Evolutionary conservation across 257 asterid species (phyloP).

Genomic region (Plantago ovata): DNA sequence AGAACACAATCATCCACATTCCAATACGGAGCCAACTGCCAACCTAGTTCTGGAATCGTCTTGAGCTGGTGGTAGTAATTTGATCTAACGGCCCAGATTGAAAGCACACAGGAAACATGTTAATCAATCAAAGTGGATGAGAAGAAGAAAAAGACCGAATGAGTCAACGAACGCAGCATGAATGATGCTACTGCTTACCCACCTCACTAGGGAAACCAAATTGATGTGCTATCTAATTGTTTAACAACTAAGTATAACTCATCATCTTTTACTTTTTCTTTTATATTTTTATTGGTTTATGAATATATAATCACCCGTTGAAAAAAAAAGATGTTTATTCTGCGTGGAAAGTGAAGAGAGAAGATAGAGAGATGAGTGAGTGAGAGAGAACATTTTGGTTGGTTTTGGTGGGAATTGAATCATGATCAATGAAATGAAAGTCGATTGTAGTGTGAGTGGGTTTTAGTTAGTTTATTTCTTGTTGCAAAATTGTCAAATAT

Average conservation of each 20-base stretch:
- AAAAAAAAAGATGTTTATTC: constrained; percentile 28
- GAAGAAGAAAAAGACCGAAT: too few relatives aligned
- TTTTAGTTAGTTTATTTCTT: background rate
- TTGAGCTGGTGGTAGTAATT: constrained; percentile 16
- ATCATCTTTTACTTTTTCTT: constrained; percentile 20
- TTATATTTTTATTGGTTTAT: constrained; percentile 12
- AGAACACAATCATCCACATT: constrained; percentile 55
- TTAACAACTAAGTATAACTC: too few relatives aligned
- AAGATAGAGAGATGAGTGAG: constrained; percentile 8
- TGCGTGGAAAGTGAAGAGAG: constrained; percentile 23
- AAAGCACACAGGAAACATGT: too few relatives aligned
- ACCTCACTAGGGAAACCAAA: too few relatives aligned
- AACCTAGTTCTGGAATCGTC: constrained; percentile 52
- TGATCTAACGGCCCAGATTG: too few relatives aligned
- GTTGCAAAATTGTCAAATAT: constrained; percentile 23
- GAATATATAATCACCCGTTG: constrained; percentile 27
- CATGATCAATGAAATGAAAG: constrained; percentile 2
- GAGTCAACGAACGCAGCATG: too few relatives aligned
- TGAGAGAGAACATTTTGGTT: constrained; percentile 31
- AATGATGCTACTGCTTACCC: too few relatives aligned
- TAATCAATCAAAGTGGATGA: too few relatives aligned
- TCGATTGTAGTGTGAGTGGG: constrained; percentile 29
- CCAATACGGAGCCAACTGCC: constrained; percentile 39
- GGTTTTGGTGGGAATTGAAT: constrained; percentile 60
- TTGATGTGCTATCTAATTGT: too few relatives aligned